Conservation (phyloP, 139 green algal species). For the Coelastrella sp. region DNA sequence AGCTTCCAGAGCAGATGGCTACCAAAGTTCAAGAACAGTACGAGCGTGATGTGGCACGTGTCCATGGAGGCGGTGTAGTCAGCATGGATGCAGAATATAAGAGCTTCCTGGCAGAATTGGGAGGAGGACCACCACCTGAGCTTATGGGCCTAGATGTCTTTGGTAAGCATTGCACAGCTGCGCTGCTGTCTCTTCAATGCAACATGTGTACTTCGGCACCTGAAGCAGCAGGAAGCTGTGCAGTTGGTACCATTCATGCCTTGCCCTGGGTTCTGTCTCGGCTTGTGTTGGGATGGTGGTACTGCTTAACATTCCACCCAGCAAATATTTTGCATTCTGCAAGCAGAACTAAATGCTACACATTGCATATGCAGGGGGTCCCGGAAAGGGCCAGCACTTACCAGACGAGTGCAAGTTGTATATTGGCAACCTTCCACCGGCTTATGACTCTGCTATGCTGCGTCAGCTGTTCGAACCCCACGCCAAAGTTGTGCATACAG, state of each 20-base stretch:
- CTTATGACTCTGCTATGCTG: conserved; percentile 71
- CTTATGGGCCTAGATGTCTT: conserved; percentile 56
- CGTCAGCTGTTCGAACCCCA: conserved; percentile 79
- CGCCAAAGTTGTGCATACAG: conserved; percentile 61
- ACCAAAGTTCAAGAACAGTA: conserved; percentile 86
- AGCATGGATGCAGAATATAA: conserved; percentile 93
- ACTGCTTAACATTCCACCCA: too few relatives aligned
- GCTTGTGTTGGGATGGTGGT: not conserved
- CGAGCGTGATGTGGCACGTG: conserved; percentile 71
- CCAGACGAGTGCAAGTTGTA: conserved; percentile 81
- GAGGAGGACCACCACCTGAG: conserved; percentile 66
- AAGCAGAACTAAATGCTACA: too few relatives aligned
- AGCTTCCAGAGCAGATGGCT: conserved; percentile 80
- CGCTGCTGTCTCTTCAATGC: too few relatives aligned
- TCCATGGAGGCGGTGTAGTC: conserved; percentile 57
- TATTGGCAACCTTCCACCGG: conserved; percentile 83
- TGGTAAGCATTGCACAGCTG: not conserved
- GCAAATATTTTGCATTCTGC: too few relatives aligned
- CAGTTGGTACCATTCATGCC: too few relatives aligned
- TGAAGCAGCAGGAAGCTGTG: too few relatives aligned
- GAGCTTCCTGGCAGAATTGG: conserved; percentile 90
- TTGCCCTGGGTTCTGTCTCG: not conserved
- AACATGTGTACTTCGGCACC: too few relatives aligned
- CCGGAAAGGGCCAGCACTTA: conserved; percentile 29
- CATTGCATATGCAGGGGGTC: not conserved